Evolutionary conservation across 768 basidiomycete species (phyloP), one percentile per base, ranked within the genome.

Genomic region (Tylopilus sp.): DNA sequence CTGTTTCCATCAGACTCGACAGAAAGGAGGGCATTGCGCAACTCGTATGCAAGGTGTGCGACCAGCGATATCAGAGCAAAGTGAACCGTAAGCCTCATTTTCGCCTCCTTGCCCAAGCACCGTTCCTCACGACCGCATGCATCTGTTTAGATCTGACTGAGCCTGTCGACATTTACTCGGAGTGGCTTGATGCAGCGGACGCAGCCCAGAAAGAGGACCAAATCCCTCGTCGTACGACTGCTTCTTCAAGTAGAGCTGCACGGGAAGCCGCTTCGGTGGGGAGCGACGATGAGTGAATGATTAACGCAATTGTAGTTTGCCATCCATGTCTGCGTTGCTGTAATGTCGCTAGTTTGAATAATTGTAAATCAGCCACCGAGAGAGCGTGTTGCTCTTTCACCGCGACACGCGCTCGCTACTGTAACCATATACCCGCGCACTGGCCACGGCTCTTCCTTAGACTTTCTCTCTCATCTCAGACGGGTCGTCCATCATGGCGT

Each of bases 101-200:
- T 38, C 25, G 28, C 11, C n/a, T 31, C 31, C 12, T 31, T 31
- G 15, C 3, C 42, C 36, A 44, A 23, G 20, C 4, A 36, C 30
- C 15, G 48, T 60, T 31, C 44, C 51, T 68, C 60, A 52, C 51
- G 10, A n/a, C n/a, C 39, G 33, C 57, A 30, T 28, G 33, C 57
- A 30, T 28, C 42, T 35, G 44, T 53, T 46, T 64, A 94, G 91
- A 93, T 67, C 75, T 93, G 47, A 91, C 90, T 1, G 91, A 92
- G 58, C 81, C 91, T 15, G 83, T 93, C 50, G 91, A 93, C 68
- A 88, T 93, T 26, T 93, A 91, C 66, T 91, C 90, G 7, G 88
- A 91, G 64, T 93, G 91, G 91, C 90, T 92, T 56, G 89, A 91
- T 65, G 89, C 89, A 44, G 87, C 88, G 6, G 89, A 91, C 65